Evolutionary conservation across 2,329 filamentous ascomycete genomes (phyloP).

Genomic region (Celoporthe dispersa): DNA sequence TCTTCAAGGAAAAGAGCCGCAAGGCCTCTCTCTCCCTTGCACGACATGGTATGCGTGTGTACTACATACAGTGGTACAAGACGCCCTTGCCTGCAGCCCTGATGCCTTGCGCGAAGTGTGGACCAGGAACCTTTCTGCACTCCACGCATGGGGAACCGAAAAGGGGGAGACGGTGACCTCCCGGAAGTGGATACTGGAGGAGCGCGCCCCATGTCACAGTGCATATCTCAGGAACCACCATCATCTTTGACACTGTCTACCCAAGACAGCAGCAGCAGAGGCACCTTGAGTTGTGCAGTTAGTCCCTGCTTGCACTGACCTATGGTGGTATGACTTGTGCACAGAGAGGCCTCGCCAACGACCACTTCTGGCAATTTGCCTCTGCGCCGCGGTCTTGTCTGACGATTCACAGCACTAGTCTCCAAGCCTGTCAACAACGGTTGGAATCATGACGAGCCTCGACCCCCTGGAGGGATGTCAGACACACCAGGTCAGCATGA

Average conservation of each 20-base stretch:
- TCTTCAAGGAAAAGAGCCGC: background rate
- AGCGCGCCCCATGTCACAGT: conserved; percentile 19
- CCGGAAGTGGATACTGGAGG: conserved; percentile 3
- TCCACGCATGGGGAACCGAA: conserved; percentile 22
- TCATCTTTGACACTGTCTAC: background rate
- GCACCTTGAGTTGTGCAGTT: background rate
- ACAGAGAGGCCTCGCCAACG: conserved; percentile 13
- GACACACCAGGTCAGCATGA: background rate
- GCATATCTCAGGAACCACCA: conserved; percentile 9
- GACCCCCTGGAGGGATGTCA: background rate
- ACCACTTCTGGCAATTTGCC: conserved; percentile 22
- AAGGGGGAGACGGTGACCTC: conserved; percentile 25
- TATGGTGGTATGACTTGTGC: conserved; percentile 10
- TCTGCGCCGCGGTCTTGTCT: conserved; percentile 19
- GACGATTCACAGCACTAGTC: conserved; percentile 20
- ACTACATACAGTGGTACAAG: background rate
- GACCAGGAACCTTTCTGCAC: background rate
- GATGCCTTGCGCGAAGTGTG: conserved; percentile 22
- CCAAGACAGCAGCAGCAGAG: background rate
- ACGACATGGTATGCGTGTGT: background rate
- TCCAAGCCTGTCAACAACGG: conserved; percentile 4
- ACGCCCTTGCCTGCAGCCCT: conserved; percentile 12
- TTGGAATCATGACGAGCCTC: background rate
- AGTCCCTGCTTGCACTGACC: conserved; percentile 7
- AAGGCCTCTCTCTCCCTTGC: background rate